phyloP scores from a whole-genome alignment of 106 monocot genomes.

The Allium sativum region DNA sequence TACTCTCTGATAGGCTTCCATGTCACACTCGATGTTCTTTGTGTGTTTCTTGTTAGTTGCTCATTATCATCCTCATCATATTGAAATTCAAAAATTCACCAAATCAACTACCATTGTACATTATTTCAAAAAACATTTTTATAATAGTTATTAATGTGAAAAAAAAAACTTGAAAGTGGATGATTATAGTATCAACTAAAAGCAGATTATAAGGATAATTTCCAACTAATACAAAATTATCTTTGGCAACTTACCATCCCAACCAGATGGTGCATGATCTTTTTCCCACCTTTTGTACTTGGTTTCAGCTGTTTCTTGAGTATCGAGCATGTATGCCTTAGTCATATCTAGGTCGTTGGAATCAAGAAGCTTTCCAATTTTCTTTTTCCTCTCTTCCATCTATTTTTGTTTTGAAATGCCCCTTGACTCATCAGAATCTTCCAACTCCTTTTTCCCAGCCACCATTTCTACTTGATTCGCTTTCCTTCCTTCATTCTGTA shows the following conservation, averaged over 20 bases:
- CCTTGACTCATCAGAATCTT: constrained; percentile 67
- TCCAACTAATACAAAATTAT: too few relatives aligned
- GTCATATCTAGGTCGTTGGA: constrained; percentile 91
- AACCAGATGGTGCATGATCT: constrained; percentile 89
- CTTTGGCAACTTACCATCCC: constrained; percentile 68
- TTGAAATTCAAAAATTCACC: too few relatives aligned
- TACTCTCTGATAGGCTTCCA: too few relatives aligned
- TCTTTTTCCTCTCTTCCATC: constrained; percentile 95
- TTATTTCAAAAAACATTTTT: too few relatives aligned
- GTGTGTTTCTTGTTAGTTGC: too few relatives aligned
- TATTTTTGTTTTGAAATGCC: constrained; percentile 93
- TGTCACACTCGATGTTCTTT: too few relatives aligned
- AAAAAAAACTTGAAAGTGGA: background rate
- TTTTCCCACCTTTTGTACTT: constrained; percentile 99
- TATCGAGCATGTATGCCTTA: constrained; percentile 98
- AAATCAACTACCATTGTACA: too few relatives aligned
- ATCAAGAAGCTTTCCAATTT: constrained; percentile 93
- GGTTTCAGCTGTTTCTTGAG: constrained; percentile 74
- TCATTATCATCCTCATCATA: too few relatives aligned
- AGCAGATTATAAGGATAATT: too few relatives aligned
- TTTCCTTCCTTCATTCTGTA: constrained; percentile 88
- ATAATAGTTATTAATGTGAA: too few relatives aligned
- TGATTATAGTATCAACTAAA: too few relatives aligned
- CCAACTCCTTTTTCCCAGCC: constrained; percentile 65
- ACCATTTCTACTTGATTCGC: constrained; percentile 91